Base-by-base conservation (phyloP, 2,329 filamentous ascomycete genomes). In the Verticillium nonalfalfae region DNA sequence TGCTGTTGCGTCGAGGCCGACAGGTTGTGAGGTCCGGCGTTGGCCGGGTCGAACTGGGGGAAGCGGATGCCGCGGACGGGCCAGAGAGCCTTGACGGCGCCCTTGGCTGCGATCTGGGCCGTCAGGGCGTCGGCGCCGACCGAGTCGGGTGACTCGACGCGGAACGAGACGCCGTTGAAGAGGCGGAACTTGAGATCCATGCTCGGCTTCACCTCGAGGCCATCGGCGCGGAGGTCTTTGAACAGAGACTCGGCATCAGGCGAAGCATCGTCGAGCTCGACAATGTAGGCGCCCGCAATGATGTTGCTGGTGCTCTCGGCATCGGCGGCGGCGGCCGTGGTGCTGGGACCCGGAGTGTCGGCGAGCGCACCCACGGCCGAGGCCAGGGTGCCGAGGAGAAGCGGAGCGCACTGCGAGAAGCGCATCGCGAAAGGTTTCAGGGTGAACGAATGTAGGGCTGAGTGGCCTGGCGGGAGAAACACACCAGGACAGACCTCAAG, bases 51-150 rank as follows among this genome's bases (percentile, higher is more conserved):
- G 7, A 58, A 61, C 36, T 66, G 61, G 13, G 66, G 66, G 55
- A 64, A 67, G 36, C 57, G 61, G 58, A 67, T 63, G 39, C 59
- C 64, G 33, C 66, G 65, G 31, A 74, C 66, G 3, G 73, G 72
- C 71, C 71, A 75, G 13, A 73, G 60, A 7, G 62, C 64, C 63
- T 69, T 71, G 59, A 74, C 68, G 6, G 61, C 61, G 40, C 66
- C 57, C 55, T 69, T 59, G 36, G 60, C 64, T 45, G 66, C 64
- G 33, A 74, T 68, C 63, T 60, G 65, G 33, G 60, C 60, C 18
- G 64, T 60, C 3, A 61, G 61, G 62, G 69, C 50, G 33, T 71
- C 63, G 65, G 68, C 60, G 61, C 70, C 60, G 45, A 5, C 18
- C 15, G n/a, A 7, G 60, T 66, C 45, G 66, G 67, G 67, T 62